Conservation (phyloP, 2,329 filamentous ascomycete species). For the Hypoxylon sp. region DNA sequence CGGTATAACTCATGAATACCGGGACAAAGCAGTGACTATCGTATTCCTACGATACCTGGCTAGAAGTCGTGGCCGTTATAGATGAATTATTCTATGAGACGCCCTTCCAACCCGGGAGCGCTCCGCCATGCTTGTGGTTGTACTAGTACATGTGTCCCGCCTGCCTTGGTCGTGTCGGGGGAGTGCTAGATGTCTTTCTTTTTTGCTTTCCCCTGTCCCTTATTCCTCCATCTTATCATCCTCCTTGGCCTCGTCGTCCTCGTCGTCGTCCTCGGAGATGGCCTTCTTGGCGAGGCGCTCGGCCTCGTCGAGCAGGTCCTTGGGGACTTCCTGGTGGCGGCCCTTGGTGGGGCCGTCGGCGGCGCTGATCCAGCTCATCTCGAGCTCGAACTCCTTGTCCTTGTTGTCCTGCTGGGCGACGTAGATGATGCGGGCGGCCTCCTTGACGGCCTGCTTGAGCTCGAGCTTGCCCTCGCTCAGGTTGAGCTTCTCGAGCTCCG, state of each 20-base stretch:
- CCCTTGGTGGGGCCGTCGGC: constrained; percentile 89
- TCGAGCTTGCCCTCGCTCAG: constrained; percentile 78
- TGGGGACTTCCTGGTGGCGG: constrained; percentile 90
- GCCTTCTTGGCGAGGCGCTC: constrained; percentile 91
- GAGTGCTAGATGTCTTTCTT: too few species aligned
- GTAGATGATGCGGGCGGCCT: constrained; percentile 96
- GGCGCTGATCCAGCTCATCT: constrained; percentile 97
- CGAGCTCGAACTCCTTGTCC: constrained; percentile 99
- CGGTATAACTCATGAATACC: background rate
- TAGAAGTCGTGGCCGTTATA: constrained; percentile 26
- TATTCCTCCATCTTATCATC: constrained; percentile 93
- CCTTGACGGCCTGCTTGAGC: constrained; percentile 88
- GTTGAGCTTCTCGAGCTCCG: constrained; percentile 97
- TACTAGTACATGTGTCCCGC: constrained; percentile 32
- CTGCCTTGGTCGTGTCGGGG: background rate
- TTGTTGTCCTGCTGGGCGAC: constrained; percentile 98
- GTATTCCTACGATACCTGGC: background rate
- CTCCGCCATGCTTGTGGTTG: constrained; percentile 27
- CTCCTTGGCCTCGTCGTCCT: constrained; percentile 69
- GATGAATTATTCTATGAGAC: constrained; percentile 40
- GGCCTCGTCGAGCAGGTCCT: constrained; percentile 88
- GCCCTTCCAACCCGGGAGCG: constrained; percentile 23
- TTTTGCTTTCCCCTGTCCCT: too few species aligned
- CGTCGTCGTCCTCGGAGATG: constrained; percentile 86
- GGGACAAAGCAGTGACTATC: background rate